These are phyloP conservation scores for Beta corolliflora DNA, from an alignment of 179 eudicot species.

Conservation along the genomic window DNA sequence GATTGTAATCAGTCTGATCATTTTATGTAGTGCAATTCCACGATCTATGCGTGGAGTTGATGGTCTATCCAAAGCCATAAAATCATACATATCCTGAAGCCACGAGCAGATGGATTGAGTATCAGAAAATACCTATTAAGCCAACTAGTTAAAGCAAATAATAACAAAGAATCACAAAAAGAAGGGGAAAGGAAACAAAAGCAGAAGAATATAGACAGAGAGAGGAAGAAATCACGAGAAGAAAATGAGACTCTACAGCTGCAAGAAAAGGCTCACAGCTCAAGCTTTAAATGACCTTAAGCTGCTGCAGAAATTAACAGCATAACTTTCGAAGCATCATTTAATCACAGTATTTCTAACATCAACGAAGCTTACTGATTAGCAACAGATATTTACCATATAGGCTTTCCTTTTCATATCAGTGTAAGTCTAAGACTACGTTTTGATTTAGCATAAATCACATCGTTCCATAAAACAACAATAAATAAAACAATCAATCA, in stretches of 20 bases:
- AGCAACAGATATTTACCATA: too few species aligned
- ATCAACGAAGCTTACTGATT: too few species aligned
- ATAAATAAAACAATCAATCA: background rate
- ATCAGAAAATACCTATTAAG: conserved; percentile 9
- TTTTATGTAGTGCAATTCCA: conserved; percentile 98
- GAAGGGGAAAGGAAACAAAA: background rate
- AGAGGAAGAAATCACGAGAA: background rate
- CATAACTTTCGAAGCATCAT: background rate
- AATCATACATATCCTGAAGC: conserved; percentile 98
- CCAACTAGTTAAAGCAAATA: background rate
- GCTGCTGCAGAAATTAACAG: background rate
- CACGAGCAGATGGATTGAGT: conserved; percentile 12
- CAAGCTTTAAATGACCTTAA: background rate
- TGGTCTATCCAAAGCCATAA: conserved; percentile 98
- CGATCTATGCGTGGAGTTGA: conserved; percentile 92
- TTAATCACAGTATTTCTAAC: too few species aligned
- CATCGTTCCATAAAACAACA: too few species aligned
- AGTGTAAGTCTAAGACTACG: too few species aligned
- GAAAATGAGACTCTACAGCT: background rate
- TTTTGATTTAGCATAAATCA: too few species aligned
- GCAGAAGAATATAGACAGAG: background rate
- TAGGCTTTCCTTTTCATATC: too few species aligned
- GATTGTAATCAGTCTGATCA: conserved; percentile 95
- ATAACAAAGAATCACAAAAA: background rate
- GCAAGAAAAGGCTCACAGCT: background rate